Conservation (phyloP, 345 rosid species). For the Durio zibethinus region DNA sequence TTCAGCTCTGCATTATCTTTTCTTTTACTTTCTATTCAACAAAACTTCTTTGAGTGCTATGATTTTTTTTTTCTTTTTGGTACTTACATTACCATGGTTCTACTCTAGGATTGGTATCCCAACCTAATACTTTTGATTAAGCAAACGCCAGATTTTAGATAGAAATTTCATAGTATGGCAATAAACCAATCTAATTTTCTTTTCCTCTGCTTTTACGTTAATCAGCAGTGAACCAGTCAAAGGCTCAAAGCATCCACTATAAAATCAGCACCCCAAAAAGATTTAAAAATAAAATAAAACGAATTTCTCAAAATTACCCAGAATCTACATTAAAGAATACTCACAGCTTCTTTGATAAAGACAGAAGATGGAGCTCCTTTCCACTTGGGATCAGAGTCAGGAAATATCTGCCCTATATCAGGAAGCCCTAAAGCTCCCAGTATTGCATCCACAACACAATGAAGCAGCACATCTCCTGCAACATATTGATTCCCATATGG, state of each 20-base stretch:
- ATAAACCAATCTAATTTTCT: neutral
- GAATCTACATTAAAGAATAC: conserved; percentile 16
- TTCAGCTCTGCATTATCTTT: neutral
- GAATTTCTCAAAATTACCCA: neutral
- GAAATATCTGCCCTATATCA: conserved; percentile 97
- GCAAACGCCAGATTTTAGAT: neutral
- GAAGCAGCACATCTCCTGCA: conserved; percentile 96
- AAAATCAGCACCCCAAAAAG: neutral
- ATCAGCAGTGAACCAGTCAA: neutral
- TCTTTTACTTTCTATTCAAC: neutral
- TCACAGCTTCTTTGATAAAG: conserved; percentile 93
- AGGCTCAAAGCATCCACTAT: neutral
- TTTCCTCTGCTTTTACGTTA: neutral
- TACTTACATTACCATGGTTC: neutral
- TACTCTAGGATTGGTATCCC: neutral
- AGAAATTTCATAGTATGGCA: neutral
- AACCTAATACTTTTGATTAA: neutral
- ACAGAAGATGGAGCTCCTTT: conserved; percentile 93
- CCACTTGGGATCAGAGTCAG: conserved; percentile 94
- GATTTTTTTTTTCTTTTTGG: neutral
- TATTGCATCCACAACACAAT: conserved; percentile 97
- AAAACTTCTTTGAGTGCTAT: neutral
- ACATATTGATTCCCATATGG: neutral
- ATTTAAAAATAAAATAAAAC: neutral
- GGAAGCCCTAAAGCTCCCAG: conserved; percentile 96